A percentile compares a stretch with the other conserved stretches of the same genome.
Evolutionary conservation across 345 rosid species (phyloP).

Genomic region (Xanthoceras sorbifolium): DNA sequence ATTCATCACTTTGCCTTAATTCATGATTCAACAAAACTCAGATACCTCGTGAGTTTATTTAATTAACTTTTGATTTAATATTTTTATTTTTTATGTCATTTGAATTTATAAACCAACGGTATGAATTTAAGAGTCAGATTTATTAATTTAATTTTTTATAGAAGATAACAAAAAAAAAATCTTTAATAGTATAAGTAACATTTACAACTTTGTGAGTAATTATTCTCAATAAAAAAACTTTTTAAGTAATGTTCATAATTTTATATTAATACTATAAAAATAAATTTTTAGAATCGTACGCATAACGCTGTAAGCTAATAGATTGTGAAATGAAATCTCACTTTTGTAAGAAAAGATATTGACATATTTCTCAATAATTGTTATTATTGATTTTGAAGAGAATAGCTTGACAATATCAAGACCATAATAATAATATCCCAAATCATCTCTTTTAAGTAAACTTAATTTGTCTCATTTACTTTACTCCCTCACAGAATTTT

Average conservation of each 20-base stretch:
- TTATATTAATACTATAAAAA: too few relatives aligned
- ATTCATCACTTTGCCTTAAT: constrained; percentile 7
- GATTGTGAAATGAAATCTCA: too few relatives aligned
- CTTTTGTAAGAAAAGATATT: too few relatives aligned
- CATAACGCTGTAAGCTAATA: too few relatives aligned
- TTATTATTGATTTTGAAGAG: not conserved
- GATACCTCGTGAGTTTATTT: constrained; percentile 22
- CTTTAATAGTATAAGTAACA: too few relatives aligned
- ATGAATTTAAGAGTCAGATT: not conserved
- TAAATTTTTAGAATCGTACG: too few relatives aligned
- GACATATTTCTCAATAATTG: not conserved
- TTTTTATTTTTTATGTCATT: not conserved
- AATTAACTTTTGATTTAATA: not conserved
- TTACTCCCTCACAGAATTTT: not conserved
- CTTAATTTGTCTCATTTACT: not conserved
- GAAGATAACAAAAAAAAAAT: not conserved
- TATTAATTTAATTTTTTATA: too few relatives aligned
- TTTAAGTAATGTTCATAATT: too few relatives aligned
- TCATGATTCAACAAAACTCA: not conserved
- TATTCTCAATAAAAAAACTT: too few relatives aligned
- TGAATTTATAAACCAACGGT: not conserved
- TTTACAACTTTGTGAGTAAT: too few relatives aligned
- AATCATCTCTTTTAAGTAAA: not conserved
- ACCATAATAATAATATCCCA: not conserved
- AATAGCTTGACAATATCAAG: not conserved